Evolutionary conservation across 202 grass and related monocot species (phyloP).

Genomic region (Setaria viridis): DNA sequence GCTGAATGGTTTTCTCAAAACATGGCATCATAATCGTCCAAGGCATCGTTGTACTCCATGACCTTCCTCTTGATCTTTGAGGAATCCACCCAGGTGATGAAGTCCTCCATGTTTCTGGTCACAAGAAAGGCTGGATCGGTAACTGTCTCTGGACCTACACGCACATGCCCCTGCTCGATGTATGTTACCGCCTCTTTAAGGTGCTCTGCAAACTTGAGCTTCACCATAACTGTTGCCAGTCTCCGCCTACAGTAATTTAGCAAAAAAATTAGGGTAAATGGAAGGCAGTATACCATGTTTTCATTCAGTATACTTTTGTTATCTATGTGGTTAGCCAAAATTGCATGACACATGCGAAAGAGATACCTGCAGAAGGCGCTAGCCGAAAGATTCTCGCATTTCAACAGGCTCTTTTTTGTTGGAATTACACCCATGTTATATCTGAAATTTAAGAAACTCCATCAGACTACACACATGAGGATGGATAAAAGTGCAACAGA

Average conservation of each 20-base stretch:
- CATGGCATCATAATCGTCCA: slow-evolving; percentile 83
- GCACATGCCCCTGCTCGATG: slow-evolving; percentile 90
- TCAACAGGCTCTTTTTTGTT: slow-evolving; percentile 82
- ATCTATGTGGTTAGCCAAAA: not conserved
- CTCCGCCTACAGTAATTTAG: slow-evolving; percentile 64
- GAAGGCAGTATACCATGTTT: not conserved
- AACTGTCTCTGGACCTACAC: slow-evolving; percentile 77
- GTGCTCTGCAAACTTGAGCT: slow-evolving; percentile 84
- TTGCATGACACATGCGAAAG: not conserved
- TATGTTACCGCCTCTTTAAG: slow-evolving; percentile 87
- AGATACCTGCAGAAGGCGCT: slow-evolving; percentile 84
- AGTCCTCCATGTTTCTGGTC: slow-evolving; percentile 96
- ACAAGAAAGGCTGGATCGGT: slow-evolving; percentile 86
- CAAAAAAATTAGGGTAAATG: not conserved
- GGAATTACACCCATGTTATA: slow-evolving; percentile 92
- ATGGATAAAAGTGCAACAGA: not conserved
- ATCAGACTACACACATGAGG: slow-evolving; percentile 25
- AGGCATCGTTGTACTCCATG: slow-evolving; percentile 66
- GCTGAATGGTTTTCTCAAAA: slow-evolving; percentile 37
- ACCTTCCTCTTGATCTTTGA: slow-evolving; percentile 86
- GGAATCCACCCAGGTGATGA: slow-evolving; percentile 87
- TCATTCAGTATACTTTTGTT: not conserved
- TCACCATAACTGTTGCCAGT: slow-evolving; percentile 74
- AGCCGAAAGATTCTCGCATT: slow-evolving; percentile 79
- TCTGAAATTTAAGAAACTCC: slow-evolving; percentile 52